These are phyloP conservation scores for Lagenaria siceraria DNA, from an alignment of 306 rosid genomes.

Conservation along the genomic window DNA sequence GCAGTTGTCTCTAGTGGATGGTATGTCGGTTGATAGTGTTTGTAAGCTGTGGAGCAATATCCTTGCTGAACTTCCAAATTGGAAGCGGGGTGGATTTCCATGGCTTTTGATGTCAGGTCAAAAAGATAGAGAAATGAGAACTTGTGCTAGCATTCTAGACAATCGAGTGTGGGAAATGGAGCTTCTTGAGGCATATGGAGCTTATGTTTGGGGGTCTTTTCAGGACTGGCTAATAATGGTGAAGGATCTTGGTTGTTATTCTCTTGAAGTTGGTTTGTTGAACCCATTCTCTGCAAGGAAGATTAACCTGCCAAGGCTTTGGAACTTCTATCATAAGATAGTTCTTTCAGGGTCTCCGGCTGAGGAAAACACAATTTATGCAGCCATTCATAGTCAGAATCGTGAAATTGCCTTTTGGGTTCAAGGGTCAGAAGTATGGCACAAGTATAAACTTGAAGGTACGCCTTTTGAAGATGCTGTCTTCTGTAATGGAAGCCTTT, in stretches of 20 bases:
- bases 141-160: constrained; percentile 40
- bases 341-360: constrained; percentile 37
- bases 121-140: constrained; percentile 26
- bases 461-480: constrained; percentile 50
- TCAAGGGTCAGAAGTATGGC: constrained; percentile 31
- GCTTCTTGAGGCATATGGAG: constrained; percentile 27
- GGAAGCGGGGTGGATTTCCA: constrained; percentile 39
- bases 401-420: constrained; percentile 36
- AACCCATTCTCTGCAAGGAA: constrained; percentile 38
- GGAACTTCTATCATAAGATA: constrained; percentile 57
- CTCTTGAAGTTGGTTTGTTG: constrained; percentile 29
- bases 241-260: constrained; percentile 17
- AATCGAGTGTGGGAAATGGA: constrained; percentile 42
- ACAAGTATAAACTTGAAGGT: constrained; percentile 25
- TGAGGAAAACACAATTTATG: constrained; percentile 25
- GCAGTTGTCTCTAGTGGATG: constrained; percentile 25
- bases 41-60: constrained; percentile 42
- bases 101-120: constrained; percentile 53
- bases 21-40: constrained; percentile 36
- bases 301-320: constrained; percentile 30
- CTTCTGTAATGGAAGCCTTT: constrained; percentile 41
- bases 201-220: constrained; percentile 55
- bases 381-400: constrained; percentile 34
- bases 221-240: constrained; percentile 50
- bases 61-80: constrained; percentile 32